Percentiles rank a stretch among this genome's conserved stretches.
Conservation (phyloP, 768 basidiomycete genomes). For the Termitomyces sp. region DNA sequence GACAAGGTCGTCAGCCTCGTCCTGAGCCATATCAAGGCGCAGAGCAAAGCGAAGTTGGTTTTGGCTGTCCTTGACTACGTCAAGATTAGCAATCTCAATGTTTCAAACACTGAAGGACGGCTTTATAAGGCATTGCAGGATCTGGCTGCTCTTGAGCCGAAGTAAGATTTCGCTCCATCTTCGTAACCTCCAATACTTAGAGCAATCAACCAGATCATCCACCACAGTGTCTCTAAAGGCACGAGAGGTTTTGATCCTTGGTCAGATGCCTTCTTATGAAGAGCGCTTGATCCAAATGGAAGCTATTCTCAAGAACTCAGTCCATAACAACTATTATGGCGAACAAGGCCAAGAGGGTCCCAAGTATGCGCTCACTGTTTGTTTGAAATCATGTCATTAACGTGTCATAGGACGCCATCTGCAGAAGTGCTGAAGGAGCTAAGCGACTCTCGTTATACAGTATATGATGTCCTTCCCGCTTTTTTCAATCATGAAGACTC, state of each 20-base stretch:
- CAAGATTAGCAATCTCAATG: constrained; percentile 72
- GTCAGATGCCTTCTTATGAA: constrained; percentile 96
- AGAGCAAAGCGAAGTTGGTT: constrained; percentile 86
- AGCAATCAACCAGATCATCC: constrained; percentile 59
- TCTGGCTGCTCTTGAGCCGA: constrained; percentile 84
- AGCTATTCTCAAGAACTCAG: constrained; percentile 82
- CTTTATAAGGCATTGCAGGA: constrained; percentile 75
- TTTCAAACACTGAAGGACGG: constrained; percentile 68
- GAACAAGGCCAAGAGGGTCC: constrained; percentile 58
- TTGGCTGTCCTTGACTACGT: constrained; percentile 85
- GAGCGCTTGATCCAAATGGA: constrained; percentile 95
- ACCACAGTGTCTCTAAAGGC: constrained; percentile 90
- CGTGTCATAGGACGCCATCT: constrained; percentile 61
- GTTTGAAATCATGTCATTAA: constrained; percentile 8
- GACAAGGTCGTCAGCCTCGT: constrained; percentile 85
- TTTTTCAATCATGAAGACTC: constrained; percentile 90
- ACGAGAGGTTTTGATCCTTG: constrained; percentile 93
- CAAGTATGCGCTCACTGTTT: constrained; percentile 36
- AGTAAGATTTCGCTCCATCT: constrained; percentile 40
- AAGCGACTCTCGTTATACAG: constrained; percentile 93
- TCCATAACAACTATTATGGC: constrained; percentile 85
- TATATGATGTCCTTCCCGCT: constrained; percentile 93
- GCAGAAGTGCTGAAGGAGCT: constrained; percentile 87
- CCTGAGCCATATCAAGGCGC: constrained; percentile 93
- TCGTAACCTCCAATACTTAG: not conserved